phyloP scores from a whole-genome alignment of 495 filamentous ascomycete genomes.

The Aspergillus kassunensis region DNA sequence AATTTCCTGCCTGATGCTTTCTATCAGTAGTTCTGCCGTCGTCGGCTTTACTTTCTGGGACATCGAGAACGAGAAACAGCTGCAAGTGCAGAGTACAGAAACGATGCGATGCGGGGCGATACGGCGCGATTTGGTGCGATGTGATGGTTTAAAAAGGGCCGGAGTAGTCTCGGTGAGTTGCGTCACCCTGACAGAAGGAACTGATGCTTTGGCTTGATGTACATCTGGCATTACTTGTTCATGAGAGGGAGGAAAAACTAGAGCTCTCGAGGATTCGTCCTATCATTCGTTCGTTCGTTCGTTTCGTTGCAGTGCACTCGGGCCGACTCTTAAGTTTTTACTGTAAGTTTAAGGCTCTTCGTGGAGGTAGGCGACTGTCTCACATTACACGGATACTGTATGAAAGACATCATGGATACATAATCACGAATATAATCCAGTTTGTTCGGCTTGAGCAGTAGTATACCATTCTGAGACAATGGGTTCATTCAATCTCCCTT shows the following conservation, averaged over 20 bases:
- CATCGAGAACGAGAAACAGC: constrained; percentile 1
- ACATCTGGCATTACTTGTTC: not conserved
- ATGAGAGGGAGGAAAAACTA: not conserved
- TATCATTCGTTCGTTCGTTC: constrained; percentile 4
- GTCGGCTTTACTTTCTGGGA: constrained; percentile 4
- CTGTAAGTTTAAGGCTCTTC: constrained; percentile 11
- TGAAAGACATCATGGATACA: not conserved
- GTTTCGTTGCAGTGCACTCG: not conserved
- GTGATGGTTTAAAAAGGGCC: not conserved
- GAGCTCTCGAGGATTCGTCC: not conserved
- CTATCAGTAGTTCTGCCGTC: constrained; percentile 9
- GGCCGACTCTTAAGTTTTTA: not conserved
- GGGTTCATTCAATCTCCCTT: not conserved
- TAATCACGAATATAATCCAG: not conserved
- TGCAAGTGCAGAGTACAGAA: not conserved
- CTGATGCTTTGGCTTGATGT: constrained; percentile 4
- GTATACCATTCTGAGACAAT: no score
- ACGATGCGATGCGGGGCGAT: not conserved
- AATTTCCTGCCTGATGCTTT: constrained; percentile 10
- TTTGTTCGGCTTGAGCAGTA: not conserved
- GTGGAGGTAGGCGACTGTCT: constrained; percentile 3
- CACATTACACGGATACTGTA: not conserved
- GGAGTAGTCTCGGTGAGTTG: constrained; percentile 8
- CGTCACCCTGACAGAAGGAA: constrained; percentile 9
- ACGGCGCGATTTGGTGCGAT: no score